Percentiles rank a stretch among this genome's conserved stretches.
These are phyloP conservation scores for Trichophyton rubrum DNA, from an alignment of 2,329 filamentous ascomycete species.

Conservation along the genomic window DNA sequence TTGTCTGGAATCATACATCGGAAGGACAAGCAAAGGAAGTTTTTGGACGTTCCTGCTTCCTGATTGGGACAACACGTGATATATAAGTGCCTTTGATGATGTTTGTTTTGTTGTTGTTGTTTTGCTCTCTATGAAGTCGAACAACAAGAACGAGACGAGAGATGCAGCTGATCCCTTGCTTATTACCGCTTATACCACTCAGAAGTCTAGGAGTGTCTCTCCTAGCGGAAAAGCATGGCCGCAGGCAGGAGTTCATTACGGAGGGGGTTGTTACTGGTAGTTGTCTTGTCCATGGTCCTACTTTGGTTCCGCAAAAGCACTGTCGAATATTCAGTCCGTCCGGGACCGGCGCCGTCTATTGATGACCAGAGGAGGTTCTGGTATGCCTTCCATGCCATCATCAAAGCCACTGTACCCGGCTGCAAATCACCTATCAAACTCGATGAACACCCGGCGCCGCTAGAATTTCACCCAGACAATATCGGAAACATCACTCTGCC, in stretches of 20 bases:
- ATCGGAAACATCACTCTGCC: constrained; percentile 10
- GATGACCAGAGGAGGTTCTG: constrained; percentile 13
- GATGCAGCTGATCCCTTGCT: not conserved
- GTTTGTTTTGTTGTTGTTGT: not conserved
- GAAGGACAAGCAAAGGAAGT: too few species aligned
- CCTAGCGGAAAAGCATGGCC: constrained; percentile 4
- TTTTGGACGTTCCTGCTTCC: not conserved
- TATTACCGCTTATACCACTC: not conserved
- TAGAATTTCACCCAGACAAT: constrained; percentile 14
- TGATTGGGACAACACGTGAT: constrained; percentile 1
- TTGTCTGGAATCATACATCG: not conserved
- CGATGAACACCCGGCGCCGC: constrained; percentile 10
- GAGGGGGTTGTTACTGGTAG: constrained; percentile 7
- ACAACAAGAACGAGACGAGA: not conserved
- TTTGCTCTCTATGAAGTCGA: not conserved
- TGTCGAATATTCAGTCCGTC: not conserved
- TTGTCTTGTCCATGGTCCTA: constrained; percentile 1
- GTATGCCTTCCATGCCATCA: constrained; percentile 11
- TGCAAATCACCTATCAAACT: constrained; percentile 12
- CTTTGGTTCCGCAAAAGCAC: constrained; percentile 2
- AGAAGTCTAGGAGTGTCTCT: not conserved
- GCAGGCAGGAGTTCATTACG: constrained; percentile 7
- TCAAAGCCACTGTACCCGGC: constrained; percentile 11
- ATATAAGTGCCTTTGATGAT: constrained; percentile 16
- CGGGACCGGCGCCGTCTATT: not conserved